Evolutionary conservation across 495 filamentous ascomycete species (phyloP).

Genomic region (Thozetella sp.): DNA sequence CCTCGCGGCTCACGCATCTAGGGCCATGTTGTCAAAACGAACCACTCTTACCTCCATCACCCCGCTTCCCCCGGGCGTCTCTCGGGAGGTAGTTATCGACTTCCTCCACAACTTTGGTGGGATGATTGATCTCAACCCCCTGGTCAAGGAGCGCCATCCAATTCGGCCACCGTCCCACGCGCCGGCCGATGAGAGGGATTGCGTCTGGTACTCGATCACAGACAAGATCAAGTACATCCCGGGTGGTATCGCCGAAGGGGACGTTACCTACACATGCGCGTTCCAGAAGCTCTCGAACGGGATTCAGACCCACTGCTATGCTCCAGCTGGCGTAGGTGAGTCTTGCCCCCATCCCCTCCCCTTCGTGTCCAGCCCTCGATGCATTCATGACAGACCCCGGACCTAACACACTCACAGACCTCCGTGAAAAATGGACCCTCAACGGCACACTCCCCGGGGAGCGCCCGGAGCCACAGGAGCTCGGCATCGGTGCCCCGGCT

Average conservation of each 20-base stretch:
- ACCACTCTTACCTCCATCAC: conserved; percentile 70
- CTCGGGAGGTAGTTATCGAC: conserved; percentile 65
- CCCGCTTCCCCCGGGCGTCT: conserved; percentile 66
- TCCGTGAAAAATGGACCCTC: conserved; percentile 68
- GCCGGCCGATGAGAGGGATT: conserved; percentile 64
- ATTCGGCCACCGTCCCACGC: conserved; percentile 65
- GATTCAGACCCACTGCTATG: conserved; percentile 75
- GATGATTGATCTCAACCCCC: conserved; percentile 83
- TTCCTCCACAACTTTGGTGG: conserved; percentile 72
- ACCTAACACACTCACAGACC: conserved; percentile 57
- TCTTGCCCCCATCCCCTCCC: background rate
- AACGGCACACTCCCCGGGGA: conserved; percentile 68
- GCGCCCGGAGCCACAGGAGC: conserved; percentile 54
- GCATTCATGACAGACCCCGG: no score
- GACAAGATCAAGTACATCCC: conserved; percentile 76
- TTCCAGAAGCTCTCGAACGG: conserved; percentile 72
- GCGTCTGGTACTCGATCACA: conserved; percentile 71
- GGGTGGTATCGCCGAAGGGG: conserved; percentile 61
- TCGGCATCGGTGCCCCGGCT: conserved; percentile 60
- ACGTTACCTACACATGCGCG: conserved; percentile 72
- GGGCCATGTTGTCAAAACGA: conserved; percentile 54
- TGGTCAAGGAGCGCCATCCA: conserved; percentile 68
- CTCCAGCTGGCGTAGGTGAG: conserved; percentile 36
- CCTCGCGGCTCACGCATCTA: no score
- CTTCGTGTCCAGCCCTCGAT: background rate